Evolutionary conservation across 2,329 filamentous ascomycete genomes (phyloP).

Genomic region (Torrubiella hemipterigena): DNA sequence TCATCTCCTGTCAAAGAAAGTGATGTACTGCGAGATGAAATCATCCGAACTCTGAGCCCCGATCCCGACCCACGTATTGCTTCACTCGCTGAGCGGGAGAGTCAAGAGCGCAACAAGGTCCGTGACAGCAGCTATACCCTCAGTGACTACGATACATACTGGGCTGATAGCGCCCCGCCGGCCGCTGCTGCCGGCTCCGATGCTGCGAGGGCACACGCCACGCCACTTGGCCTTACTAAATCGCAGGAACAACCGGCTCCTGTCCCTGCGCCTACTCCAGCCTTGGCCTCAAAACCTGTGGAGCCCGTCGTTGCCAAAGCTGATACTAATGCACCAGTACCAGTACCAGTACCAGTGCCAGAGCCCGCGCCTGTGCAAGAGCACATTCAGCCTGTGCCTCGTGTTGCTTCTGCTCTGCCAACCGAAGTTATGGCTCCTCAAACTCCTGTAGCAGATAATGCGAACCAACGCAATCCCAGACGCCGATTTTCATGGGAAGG

Average conservation of each 20-base stretch:
- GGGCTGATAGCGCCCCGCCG: conserved; percentile 27
- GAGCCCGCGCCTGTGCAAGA: too few species aligned
- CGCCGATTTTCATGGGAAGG: conserved; percentile 27
- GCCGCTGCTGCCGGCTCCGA: not conserved
- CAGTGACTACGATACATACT: conserved; percentile 57
- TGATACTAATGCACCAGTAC: too few species aligned
- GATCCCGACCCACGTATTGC: too few species aligned
- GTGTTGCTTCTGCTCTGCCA: too few species aligned
- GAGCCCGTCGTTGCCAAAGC: not conserved
- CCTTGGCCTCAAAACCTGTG: not conserved
- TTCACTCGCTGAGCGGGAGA: too few species aligned
- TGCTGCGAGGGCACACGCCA: not conserved
- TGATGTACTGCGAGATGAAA: conserved; percentile 61
- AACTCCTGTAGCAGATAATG: too few species aligned
- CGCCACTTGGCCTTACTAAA: not conserved
- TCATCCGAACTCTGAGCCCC: conserved; percentile 56
- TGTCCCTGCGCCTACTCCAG: not conserved
- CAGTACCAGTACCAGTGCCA: too few species aligned
- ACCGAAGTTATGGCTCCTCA: too few species aligned
- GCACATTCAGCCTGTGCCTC: too few species aligned
- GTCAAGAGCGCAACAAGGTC: conserved; percentile 3
- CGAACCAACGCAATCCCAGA: too few species aligned
- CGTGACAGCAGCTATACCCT: conserved; percentile 53
- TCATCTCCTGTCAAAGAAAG: conserved; percentile 53
- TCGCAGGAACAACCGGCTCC: not conserved